phyloP scores from a whole-genome alignment of 228 moss, liverwort and hornwort genomes.

The Sphagnum fallax region DNA sequence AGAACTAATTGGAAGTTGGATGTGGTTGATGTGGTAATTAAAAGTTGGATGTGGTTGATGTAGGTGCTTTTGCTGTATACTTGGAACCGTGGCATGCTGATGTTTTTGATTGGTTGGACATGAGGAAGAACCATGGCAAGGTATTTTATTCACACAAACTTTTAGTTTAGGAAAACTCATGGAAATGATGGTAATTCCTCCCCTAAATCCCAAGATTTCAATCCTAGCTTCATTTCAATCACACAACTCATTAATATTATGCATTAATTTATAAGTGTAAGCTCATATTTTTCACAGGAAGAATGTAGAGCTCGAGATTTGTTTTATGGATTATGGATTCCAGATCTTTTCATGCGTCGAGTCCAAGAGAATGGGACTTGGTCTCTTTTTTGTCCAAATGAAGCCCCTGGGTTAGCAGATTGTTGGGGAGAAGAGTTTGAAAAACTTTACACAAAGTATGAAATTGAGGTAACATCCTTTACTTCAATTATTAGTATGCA shows the following conservation, averaged over 20 bases:
- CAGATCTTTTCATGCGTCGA: background rate
- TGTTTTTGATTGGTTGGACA: slow-evolving; percentile 87
- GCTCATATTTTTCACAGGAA: background rate
- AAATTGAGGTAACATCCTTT: background rate
- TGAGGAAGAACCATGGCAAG: slow-evolving; percentile 91
- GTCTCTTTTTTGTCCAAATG: background rate
- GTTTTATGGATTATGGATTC: slow-evolving; percentile 1
- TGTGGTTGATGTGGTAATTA: background rate
- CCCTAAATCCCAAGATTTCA: background rate
- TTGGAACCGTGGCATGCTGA: slow-evolving; percentile 96
- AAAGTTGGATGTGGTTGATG: background rate
- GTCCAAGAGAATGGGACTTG: background rate
- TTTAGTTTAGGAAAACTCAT: background rate
- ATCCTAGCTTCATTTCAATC: background rate
- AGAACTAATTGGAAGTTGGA: too few species aligned
- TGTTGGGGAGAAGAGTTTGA: slow-evolving; percentile 5
- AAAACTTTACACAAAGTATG: slow-evolving; percentile 1
- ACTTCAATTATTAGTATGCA: background rate
- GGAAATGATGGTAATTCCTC: background rate
- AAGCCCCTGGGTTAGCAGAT: background rate
- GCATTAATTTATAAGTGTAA: background rate
- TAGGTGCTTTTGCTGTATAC: slow-evolving; percentile 82
- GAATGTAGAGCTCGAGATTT: slow-evolving; percentile 1
- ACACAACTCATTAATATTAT: background rate
- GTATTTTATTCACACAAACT: slow-evolving; percentile 1